These are phyloP conservation scores for Aaosphaeria pasadenensis DNA, from an alignment of 2,329 filamentous ascomycete genomes.

Conservation along the genomic window DNA sequence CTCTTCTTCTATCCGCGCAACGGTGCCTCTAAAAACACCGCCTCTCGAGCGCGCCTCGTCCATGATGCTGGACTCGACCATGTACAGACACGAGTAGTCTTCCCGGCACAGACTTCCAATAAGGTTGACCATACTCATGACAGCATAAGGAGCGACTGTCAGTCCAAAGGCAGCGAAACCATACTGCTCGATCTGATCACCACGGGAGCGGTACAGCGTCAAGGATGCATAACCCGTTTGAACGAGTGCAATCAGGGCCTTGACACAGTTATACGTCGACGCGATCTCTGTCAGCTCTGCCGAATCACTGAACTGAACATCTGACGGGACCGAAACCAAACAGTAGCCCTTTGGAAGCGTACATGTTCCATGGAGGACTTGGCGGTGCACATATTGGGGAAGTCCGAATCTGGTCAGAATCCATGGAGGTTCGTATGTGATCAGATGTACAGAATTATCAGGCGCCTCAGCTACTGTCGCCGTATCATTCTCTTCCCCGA, in stretches of 20 bases:
- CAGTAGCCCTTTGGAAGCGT: slow-evolving; percentile 12
- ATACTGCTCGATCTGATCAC: slow-evolving; percentile 27
- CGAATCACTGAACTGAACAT: slow-evolving; percentile 7
- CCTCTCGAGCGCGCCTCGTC: slow-evolving; percentile 17
- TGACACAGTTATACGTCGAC: slow-evolving; percentile 15
- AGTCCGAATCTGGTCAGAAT: slow-evolving; percentile 12
- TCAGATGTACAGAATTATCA: slow-evolving; percentile 3
- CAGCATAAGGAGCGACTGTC: slow-evolving; percentile 33
- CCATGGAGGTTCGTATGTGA: slow-evolving; percentile 12
- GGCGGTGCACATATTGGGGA: slow-evolving; percentile 11
- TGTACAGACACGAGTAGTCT: slow-evolving; percentile 27
- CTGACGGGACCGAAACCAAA: slow-evolving; percentile 13
- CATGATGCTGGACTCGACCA: slow-evolving; percentile 24
- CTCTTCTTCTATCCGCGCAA: neutral
- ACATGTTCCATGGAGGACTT: slow-evolving; percentile 17
- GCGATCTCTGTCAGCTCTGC: neutral
- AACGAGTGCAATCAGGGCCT: slow-evolving; percentile 21
- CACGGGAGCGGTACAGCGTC: slow-evolving; percentile 26
- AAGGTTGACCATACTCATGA: slow-evolving; percentile 39
- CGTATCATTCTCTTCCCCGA: neutral
- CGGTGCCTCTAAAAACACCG: neutral
- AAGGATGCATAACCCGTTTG: slow-evolving; percentile 23
- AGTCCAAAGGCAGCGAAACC: slow-evolving; percentile 37
- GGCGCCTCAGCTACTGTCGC: neutral
- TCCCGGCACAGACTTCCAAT: slow-evolving; percentile 20